Evolutionary conservation across 2,329 filamentous ascomycete genomes (phyloP).

Genomic region (Emmonsiellopsis sp.): DNA sequence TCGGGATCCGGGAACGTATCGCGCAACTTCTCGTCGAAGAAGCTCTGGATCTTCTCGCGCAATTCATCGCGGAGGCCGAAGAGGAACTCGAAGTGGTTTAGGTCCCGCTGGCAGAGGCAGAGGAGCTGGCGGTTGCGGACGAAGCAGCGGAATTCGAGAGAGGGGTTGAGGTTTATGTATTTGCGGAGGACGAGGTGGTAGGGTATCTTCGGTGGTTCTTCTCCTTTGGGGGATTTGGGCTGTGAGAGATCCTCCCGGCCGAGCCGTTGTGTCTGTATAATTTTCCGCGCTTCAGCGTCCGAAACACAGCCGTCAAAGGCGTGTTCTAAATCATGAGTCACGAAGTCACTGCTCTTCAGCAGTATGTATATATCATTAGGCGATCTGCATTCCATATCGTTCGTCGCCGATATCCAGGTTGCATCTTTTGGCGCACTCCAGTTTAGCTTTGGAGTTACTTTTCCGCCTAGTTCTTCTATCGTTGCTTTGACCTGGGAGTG

Average conservation of each 20-base stretch:
- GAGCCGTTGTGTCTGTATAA: not conserved
- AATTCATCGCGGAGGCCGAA: conserved; percentile 56
- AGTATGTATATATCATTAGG: conserved; percentile 90
- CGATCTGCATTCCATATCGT: conserved; percentile 81
- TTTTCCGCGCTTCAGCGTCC: conserved; percentile 31
- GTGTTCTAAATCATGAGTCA: conserved; percentile 88
- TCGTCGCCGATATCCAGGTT: conserved; percentile 77
- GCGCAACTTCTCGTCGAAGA: conserved; percentile 66
- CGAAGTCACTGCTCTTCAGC: conserved; percentile 87
- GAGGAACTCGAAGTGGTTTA: conserved; percentile 85
- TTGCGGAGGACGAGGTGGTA: conserved; percentile 81
- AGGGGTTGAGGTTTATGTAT: conserved; percentile 79
- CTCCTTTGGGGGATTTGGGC: not conserved
- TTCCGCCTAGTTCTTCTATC: conserved; percentile 73
- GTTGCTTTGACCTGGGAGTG: conserved; percentile 67
- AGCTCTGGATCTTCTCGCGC: conserved; percentile 58
- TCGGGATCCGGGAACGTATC: conserved; percentile 72
- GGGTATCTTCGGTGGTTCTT: conserved; percentile 39
- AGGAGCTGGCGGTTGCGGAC: conserved; percentile 74
- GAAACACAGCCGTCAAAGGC: conserved; percentile 68
- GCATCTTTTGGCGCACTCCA: conserved; percentile 97
- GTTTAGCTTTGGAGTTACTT: conserved; percentile 86
- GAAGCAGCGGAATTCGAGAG: conserved; percentile 91
- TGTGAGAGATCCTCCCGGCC: not conserved
- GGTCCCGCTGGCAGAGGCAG: conserved; percentile 77